These are phyloP conservation scores for Corymbia maculata DNA, from an alignment of 345 rosid genomes.

Conservation along the genomic window DNA sequence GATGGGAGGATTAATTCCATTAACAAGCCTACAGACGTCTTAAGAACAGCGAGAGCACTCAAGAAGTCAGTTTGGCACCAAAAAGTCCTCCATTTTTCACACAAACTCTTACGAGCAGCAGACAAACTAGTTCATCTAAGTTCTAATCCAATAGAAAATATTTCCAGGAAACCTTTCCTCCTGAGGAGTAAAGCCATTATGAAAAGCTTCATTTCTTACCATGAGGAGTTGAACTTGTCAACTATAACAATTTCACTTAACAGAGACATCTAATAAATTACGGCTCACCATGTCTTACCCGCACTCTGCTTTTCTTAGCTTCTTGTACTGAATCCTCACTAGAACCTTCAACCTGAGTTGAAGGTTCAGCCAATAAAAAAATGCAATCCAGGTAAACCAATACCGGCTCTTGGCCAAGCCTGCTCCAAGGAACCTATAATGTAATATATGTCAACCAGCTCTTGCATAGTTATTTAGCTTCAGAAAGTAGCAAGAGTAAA, in stretches of 20 bases:
- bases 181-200: not conserved
- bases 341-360: slow-evolving; percentile 67
- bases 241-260: not conserved
- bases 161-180: not conserved
- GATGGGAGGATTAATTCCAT: not conserved
- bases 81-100: not conserved
- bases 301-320: slow-evolving; percentile 71
- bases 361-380: slow-evolving; percentile 82
- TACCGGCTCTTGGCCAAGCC: slow-evolving; percentile 98
- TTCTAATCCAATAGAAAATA: not conserved
- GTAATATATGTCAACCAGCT: not conserved
- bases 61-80: not conserved
- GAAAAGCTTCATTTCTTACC: not conserved
- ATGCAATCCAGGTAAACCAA: slow-evolving; percentile 83
- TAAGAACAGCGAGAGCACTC: not conserved
- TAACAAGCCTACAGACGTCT: not conserved
- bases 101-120: not conserved
- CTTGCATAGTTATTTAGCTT: not conserved
- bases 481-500: not conserved
- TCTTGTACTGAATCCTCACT: slow-evolving; percentile 85
- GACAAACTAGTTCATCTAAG: not conserved
- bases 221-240: not conserved
- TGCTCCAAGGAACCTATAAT: slow-evolving; percentile 93
- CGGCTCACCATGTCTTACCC: slow-evolving; percentile 44
- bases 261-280: not conserved